phyloP scores from a whole-genome alignment of 345 rosid species.

The Hirschfeldia incana region DNA sequence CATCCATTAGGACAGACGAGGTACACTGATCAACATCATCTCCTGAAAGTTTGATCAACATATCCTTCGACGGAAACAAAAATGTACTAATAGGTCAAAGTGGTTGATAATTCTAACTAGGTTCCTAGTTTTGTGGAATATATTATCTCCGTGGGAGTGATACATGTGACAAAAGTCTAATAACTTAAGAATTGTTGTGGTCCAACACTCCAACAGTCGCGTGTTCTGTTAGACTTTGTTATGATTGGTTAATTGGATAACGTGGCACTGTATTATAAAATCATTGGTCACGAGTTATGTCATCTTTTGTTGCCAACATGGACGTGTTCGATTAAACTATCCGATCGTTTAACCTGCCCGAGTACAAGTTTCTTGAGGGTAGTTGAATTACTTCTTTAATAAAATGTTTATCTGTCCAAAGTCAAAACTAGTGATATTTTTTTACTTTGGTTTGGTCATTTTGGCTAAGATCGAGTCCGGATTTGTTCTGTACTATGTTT shows the following conservation, averaged over 20 bases:
- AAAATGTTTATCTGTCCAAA: no score
- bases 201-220: neutral
- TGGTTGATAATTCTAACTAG: neutral
- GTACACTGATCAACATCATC: slow-evolving; percentile 57
- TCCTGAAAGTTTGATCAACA: no score
- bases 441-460: no score
- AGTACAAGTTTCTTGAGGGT: no score
- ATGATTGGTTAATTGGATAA: neutral
- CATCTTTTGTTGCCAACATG: neutral
- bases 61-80: no score
- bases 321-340: neutral
- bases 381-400: no score
- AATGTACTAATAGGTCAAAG: no score
- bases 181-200: neutral
- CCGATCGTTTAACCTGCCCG: neutral
- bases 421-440: no score
- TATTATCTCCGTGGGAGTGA: neutral
- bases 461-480: no score
- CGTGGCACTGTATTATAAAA: neutral
- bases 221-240: neutral
- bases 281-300: neutral
- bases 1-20: slow-evolving; percentile 91
- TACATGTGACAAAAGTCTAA: neutral
- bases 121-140: neutral
- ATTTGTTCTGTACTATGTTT: no score